These are phyloP conservation scores for Mycosphaerella sp. DNA, from an alignment of 2,329 filamentous ascomycete genomes.

Conservation along the genomic window DNA sequence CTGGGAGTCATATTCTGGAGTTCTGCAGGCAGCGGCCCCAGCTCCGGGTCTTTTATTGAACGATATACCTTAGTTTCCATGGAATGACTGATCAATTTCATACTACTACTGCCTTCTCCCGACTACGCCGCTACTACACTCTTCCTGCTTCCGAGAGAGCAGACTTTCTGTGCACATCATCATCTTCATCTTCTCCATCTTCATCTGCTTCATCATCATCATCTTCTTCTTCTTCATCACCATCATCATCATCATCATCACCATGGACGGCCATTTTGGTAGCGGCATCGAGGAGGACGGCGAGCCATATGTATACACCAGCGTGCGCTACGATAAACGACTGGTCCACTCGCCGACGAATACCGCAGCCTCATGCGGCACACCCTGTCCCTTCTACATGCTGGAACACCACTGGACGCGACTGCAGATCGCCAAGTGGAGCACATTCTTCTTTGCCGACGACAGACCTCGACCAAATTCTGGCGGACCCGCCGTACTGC, in stretches of 20 bases:
- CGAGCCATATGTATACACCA: conserved; percentile 22
- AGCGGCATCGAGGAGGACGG: conserved; percentile 11
- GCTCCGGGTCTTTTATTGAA: not conserved
- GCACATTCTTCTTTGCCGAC: conserved; percentile 61
- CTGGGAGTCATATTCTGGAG: not conserved
- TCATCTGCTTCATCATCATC: not conserved
- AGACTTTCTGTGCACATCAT: too few relatives aligned
- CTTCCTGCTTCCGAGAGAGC: too few relatives aligned
- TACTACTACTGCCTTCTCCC: not conserved
- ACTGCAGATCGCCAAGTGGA: conserved; percentile 42
- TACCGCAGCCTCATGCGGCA: conserved; percentile 28
- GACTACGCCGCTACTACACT: too few relatives aligned
- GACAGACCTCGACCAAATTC: conserved; percentile 54
- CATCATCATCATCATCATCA: not conserved
- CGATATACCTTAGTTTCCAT: not conserved
- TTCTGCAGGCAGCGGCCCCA: not conserved
- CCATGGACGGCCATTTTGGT: conserved; percentile 21
- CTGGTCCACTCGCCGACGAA: conserved; percentile 40
- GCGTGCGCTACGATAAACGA: conserved; percentile 56
- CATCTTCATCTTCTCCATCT: not conserved
- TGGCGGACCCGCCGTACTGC: conserved; percentile 37
- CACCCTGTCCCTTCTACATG: conserved; percentile 35
- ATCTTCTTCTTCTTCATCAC: not conserved
- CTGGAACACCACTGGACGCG: conserved; percentile 37
- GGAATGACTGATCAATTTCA: not conserved